Evolutionary conservation across 2,329 filamentous ascomycete species (phyloP).

Genomic region (Diatrype stigma): DNA sequence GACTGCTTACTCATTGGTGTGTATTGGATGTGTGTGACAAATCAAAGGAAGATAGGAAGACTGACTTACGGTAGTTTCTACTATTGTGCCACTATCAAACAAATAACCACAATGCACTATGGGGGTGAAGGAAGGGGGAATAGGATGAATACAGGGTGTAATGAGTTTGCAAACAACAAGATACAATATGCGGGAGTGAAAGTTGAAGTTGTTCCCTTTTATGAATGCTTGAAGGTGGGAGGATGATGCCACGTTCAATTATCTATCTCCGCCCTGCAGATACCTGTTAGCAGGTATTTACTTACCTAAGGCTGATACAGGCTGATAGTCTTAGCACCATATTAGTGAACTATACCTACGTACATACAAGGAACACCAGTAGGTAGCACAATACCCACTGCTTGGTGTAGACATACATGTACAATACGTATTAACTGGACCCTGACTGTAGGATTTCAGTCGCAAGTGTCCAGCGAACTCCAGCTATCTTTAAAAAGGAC

Average conservation of each 20-base stretch:
- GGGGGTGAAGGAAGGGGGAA: not conserved
- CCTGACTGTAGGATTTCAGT: not conserved
- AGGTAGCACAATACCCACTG: not conserved
- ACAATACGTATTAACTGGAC: not conserved
- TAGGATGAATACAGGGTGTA: not conserved
- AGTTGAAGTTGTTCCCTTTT: not conserved
- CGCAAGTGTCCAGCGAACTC: not conserved
- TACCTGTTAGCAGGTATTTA: not conserved
- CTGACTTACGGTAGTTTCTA: not conserved
- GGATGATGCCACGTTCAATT: constrained; percentile 1
- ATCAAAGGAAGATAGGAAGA: no score
- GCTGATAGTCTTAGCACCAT: no score
- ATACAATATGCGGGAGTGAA: not conserved
- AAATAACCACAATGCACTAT: not conserved
- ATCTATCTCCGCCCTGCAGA: not conserved
- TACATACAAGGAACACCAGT: not conserved
- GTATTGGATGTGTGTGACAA: no score
- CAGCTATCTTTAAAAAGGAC: no score
- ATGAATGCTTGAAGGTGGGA: not conserved
- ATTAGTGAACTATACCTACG: not conserved
- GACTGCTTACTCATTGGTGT: no score
- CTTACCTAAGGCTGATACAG: not conserved
- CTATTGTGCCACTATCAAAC: no score
- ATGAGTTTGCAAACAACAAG: not conserved
- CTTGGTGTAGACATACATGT: no score